These are phyloP conservation scores for Diaporthe sp. DNA, from an alignment of 2,329 filamentous ascomycete genomes.

Conservation along the genomic window DNA sequence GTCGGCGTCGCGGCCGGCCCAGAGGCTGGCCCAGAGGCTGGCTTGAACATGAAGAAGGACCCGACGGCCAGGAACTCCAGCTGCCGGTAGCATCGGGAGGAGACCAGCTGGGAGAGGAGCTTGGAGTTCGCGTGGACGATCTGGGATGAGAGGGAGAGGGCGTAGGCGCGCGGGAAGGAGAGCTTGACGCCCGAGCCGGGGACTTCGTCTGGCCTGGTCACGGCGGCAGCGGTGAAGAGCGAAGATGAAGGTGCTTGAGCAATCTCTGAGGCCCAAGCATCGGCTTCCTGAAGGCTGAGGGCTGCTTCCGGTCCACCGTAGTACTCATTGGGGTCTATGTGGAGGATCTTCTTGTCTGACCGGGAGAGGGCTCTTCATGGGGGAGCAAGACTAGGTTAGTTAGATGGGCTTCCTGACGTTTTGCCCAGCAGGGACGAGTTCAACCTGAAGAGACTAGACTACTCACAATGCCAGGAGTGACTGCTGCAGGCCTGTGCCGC, in stretches of 20 bases:
- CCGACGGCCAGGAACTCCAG: slow-evolving; percentile 94
- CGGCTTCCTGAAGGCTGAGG: slow-evolving; percentile 83
- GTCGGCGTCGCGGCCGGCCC: slow-evolving; percentile 43
- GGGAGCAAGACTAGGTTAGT: slow-evolving; percentile 72
- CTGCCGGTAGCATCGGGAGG: slow-evolving; percentile 87
- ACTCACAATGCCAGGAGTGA: slow-evolving; percentile 83
- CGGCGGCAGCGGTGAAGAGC: slow-evolving; percentile 50
- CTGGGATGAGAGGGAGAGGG: slow-evolving; percentile 84
- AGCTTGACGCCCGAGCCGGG: slow-evolving; percentile 55
- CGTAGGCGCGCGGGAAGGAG: slow-evolving; percentile 78
- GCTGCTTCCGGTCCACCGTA: slow-evolving; percentile 91
- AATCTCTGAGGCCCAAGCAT: slow-evolving; percentile 73
- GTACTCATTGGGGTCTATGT: slow-evolving; percentile 87
- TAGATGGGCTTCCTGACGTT: slow-evolving; percentile 62
- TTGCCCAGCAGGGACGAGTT: slow-evolving; percentile 33
- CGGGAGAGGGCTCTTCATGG: slow-evolving; percentile 85
- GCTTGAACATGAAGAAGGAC: slow-evolving; percentile 84
- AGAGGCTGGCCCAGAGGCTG: slow-evolving; percentile 40
- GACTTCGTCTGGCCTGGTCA: slow-evolving; percentile 49
- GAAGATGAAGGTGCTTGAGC: slow-evolving; percentile 41
- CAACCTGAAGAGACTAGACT: slow-evolving; percentile 36
- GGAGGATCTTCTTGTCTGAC: slow-evolving; percentile 90
- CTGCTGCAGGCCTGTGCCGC: slow-evolving; percentile 81
- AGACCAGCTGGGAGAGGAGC: slow-evolving; percentile 84
- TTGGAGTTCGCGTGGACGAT: slow-evolving; percentile 86